Evolutionary conservation across 257 asterid species (phyloP), one percentile per base, ranked within the genome.

Genomic region (Capsicum chinense): DNA sequence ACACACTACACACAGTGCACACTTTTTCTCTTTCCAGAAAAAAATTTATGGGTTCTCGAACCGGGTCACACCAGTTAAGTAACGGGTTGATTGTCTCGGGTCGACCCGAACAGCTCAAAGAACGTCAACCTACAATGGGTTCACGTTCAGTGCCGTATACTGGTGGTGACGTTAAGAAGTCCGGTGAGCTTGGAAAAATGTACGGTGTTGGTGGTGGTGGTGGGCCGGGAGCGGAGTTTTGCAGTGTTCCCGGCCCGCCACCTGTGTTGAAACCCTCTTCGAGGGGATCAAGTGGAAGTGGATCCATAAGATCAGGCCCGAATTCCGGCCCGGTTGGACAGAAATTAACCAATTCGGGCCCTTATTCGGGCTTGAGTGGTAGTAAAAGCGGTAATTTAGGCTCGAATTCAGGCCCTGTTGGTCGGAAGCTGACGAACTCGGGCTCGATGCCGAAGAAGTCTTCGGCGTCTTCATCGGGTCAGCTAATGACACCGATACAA

Each of bases 131-230:
- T 0, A 91, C 93, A 80, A 90, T 92, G 90, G 91, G 91, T 10
- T 89, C 98, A 9, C 92, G 98, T 44, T 93, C 97, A 74, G 91
- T 90, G 2, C 97, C 97, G 0, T 95, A 95, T 87, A 95, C 98
- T 74, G 98, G 98, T 83, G 98, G 98, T 6, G 97, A 95, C 82
- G 95, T 95, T 21, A 93, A 93, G 92, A 93, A 88, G 33, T 95
- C 98, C 63, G 98, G 98, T 1, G 98, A 95, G 88, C 91, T 95
- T 37, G 98, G 97, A 0, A 93, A 91, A 86, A 95, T 95, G 98
- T 92, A 92, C 86, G 98, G 98, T 48, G 86, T 95, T 81, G 97
- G 56, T 81, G 89, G 26, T 44, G 19, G 85, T 81, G 89, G 37
- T 44, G 19, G 85, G 44, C 44, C 8, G 91, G 48, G 48, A 26